These are phyloP conservation scores for Malus orientalis DNA, from an alignment of 306 rosid genomes.

Conservation along the genomic window DNA sequence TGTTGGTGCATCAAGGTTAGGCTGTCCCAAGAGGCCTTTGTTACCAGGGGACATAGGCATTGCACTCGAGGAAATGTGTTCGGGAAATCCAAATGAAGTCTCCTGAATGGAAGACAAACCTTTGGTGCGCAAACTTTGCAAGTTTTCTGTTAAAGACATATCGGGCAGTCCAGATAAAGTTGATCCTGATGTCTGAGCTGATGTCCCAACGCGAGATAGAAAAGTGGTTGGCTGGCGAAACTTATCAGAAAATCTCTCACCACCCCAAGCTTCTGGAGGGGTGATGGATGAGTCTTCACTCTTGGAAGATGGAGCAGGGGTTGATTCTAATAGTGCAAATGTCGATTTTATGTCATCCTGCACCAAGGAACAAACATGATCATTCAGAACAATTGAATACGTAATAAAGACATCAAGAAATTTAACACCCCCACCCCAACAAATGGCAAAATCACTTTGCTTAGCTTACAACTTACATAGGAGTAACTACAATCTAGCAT, in stretches of 20 bases:
- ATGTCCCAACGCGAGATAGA: slow-evolving; percentile 69
- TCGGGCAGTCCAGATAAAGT: slow-evolving; percentile 62
- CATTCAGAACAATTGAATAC: neutral
- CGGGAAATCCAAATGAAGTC: slow-evolving; percentile 49
- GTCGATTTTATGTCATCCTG: slow-evolving; percentile 75
- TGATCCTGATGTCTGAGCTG: slow-evolving; percentile 64
- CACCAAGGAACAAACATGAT: slow-evolving; percentile 1
- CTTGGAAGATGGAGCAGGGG: slow-evolving; percentile 66
- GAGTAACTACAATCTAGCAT: neutral
- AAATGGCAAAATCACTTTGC: neutral
- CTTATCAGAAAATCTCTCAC: slow-evolving; percentile 81
- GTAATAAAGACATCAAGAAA: neutral
- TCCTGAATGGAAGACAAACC: slow-evolving; percentile 65
- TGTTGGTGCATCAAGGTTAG: slow-evolving; percentile 52
- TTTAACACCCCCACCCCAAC: neutral
- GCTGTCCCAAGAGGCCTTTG: slow-evolving; percentile 55
- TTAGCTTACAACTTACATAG: too few relatives aligned
- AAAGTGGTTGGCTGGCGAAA: slow-evolving; percentile 47
- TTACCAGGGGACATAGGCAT: slow-evolving; percentile 49
- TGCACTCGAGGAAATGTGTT: slow-evolving; percentile 38
- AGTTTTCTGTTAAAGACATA: slow-evolving; percentile 42
- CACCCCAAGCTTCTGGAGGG: slow-evolving; percentile 99
- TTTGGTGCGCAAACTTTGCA: slow-evolving; percentile 54
- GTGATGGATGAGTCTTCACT: slow-evolving; percentile 81
- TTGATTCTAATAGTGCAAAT: slow-evolving; percentile 51